Conservation (phyloP, 2,329 filamentous ascomycete species). For the Coniosporium uncinatum region DNA sequence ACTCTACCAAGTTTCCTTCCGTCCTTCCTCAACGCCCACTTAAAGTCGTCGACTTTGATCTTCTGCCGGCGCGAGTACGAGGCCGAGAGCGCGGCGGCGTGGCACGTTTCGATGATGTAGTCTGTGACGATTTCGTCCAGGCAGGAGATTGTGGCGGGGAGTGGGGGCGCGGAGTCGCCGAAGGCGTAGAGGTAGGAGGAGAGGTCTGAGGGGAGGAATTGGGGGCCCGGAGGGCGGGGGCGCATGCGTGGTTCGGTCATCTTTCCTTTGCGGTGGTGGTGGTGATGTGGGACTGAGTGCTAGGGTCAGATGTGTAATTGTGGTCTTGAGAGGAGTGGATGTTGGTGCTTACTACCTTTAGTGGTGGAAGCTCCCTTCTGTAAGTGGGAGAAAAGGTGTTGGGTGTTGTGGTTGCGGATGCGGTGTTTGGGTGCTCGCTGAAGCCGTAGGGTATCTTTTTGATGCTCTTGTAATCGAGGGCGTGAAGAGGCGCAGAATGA, state of each 20-base stretch:
- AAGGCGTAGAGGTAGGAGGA: constrained; percentile 64
- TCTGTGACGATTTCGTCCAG: constrained; percentile 96
- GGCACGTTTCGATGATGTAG: constrained; percentile 91
- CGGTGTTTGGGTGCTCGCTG: too few species aligned
- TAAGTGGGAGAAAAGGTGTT: too few species aligned
- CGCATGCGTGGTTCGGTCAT: constrained; percentile 45
- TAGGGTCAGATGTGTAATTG: too few species aligned
- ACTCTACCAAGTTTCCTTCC: constrained; percentile 83
- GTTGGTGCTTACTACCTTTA: too few species aligned
- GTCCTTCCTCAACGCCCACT: constrained; percentile 86
- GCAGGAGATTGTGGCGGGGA: constrained; percentile 78
- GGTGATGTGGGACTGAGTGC: not conserved
- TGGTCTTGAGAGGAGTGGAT: too few species aligned
- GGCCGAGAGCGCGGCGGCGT: constrained; percentile 81
- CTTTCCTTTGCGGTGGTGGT: constrained; percentile 3
- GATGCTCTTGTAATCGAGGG: too few species aligned
- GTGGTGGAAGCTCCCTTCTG: too few species aligned
- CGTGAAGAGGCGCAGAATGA: too few species aligned
- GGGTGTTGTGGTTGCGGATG: too few species aligned
- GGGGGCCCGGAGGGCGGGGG: constrained; percentile 37
- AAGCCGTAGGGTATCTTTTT: too few species aligned
- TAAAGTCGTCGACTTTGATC: constrained; percentile 97
- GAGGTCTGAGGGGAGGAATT: constrained; percentile 28
- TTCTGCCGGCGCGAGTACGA: constrained; percentile 88
- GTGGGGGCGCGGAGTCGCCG: constrained; percentile 66